Evolutionary conservation across 75 land plant species (phyloP), one percentile per base, ranked within the genome.

Genomic region (Pinus taeda): DNA sequence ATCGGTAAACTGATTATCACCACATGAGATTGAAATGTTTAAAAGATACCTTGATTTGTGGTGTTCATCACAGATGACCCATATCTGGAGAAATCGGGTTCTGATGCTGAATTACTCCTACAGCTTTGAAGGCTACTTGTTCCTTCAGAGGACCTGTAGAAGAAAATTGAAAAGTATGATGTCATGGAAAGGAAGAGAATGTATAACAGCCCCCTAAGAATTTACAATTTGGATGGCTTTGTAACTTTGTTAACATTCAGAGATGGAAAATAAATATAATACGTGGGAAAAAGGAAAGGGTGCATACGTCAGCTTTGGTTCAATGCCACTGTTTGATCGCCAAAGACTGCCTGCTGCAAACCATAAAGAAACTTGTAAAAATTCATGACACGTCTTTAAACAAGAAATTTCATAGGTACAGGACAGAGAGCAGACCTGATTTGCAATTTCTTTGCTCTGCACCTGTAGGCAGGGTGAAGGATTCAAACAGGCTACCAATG

Each of bases 291-390:
- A 55, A 15, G 26, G 30, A 13, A 56, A n/a, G 1, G 30, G 9
- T 56, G 7, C 0, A 76, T 77, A 90, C 93, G 84, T 83, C 74
- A 83, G 77, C 58, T 26, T 63, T 39, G 86, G 13, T 15, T 90
- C 90, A 24, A 80, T 49, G 26, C 79, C 85, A 61, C 93, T 91
- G 57, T 82, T 81, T 74, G 85, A 89, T 74, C 89, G 81, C n/a
- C 86, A 77, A 26, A 89, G 75, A 66, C 74, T 65, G 15, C 87
- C 93, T 88, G 87, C 59, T 59, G 58, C 20, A 69, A 42, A 69
- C 30, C 58, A 26, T 12, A 73, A 15, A 17, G 29, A 17, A 29
- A 53, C 11, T 13, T 26, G 6, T 56, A 5, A 72, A 60, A 2
- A 24, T 55, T 21, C 20, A 22, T 26, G 29, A 72, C 30, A 24